Evolutionary conservation across 768 basidiomycete genomes (phyloP).

Genomic region (Termitomyces sp.): DNA sequence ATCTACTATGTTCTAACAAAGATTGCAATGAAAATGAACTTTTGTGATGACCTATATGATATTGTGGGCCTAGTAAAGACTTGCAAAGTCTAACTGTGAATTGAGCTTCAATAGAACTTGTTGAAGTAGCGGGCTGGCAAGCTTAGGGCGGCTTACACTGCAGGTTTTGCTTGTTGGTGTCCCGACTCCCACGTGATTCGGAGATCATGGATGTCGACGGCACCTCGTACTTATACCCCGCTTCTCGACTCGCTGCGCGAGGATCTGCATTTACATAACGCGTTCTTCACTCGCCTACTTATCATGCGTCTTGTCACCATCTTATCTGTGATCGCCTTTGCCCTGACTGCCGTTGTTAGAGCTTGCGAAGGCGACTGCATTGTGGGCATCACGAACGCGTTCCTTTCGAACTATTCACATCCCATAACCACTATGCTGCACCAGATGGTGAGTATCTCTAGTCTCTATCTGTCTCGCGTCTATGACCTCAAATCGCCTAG

Average conservation of each 20-base stretch:
- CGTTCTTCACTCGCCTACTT: background rate
- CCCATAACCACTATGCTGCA: conserved; percentile 39
- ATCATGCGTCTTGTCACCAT: conserved; percentile 21
- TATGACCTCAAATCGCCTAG: background rate
- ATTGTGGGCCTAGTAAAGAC: too few relatives aligned
- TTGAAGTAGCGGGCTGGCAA: too few relatives aligned
- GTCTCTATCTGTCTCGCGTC: background rate
- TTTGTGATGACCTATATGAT: too few relatives aligned
- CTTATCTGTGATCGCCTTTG: conserved; percentile 24
- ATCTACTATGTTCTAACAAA: too few relatives aligned
- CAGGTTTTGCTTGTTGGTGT: too few relatives aligned
- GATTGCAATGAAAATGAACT: too few relatives aligned
- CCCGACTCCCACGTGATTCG: background rate
- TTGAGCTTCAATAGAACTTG: too few relatives aligned
- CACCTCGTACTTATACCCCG: background rate
- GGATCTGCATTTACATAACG: background rate
- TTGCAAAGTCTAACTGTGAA: too few relatives aligned
- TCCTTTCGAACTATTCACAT: conserved; percentile 46
- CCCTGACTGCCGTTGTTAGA: conserved; percentile 36
- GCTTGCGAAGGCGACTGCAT: conserved; percentile 78
- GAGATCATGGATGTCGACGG: background rate
- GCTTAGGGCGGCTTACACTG: too few relatives aligned
- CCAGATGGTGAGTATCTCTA: conserved; percentile 38
- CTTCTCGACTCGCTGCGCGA: background rate
- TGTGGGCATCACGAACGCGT: conserved; percentile 54